Conservation (phyloP, 169 alveolate species). For the Plasmodium vivax region DNA sequence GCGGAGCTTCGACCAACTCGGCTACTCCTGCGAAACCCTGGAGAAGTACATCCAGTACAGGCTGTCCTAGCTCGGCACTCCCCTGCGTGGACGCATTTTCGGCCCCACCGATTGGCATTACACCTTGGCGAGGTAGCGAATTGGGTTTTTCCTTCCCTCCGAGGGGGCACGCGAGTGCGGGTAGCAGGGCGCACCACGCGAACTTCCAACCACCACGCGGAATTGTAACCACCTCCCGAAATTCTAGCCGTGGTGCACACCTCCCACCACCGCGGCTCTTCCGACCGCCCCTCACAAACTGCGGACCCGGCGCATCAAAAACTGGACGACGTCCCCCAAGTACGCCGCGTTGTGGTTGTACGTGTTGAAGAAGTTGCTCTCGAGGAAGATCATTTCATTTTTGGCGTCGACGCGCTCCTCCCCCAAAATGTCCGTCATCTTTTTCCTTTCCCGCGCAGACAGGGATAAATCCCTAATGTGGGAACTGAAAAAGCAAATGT, state of each 20-base stretch:
- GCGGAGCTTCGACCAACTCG: constrained; percentile 21
- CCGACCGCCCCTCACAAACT: constrained; percentile 25
- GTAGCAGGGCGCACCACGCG: background rate
- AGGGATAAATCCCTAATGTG: constrained; percentile 81
- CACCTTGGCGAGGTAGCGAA: background rate
- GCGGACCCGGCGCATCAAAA: constrained; percentile 70
- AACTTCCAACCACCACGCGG: background rate
- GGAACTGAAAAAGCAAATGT: constrained; percentile 77
- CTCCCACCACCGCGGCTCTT: too few species aligned
- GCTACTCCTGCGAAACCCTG: constrained; percentile 60
- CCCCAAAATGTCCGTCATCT: constrained; percentile 66
- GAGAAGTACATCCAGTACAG: constrained; percentile 63
- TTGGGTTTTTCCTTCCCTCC: background rate
- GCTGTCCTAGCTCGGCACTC: background rate
- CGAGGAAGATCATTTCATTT: constrained; percentile 44
- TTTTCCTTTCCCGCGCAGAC: constrained; percentile 46
- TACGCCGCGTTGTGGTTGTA: constrained; percentile 78
- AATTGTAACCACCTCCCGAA: background rate
- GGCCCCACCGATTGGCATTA: background rate
- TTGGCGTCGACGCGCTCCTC: constrained; percentile 56
- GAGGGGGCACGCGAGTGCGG: background rate
- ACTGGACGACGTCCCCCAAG: constrained; percentile 55
- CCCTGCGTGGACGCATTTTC: background rate
- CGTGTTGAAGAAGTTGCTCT: constrained; percentile 74
- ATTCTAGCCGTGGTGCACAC: too few species aligned